Percentiles rank a stretch among this genome's conserved stretches.
Conservation (phyloP, 2,329 filamentous ascomycete species). For the Arthrobotrys conoides region DNA sequence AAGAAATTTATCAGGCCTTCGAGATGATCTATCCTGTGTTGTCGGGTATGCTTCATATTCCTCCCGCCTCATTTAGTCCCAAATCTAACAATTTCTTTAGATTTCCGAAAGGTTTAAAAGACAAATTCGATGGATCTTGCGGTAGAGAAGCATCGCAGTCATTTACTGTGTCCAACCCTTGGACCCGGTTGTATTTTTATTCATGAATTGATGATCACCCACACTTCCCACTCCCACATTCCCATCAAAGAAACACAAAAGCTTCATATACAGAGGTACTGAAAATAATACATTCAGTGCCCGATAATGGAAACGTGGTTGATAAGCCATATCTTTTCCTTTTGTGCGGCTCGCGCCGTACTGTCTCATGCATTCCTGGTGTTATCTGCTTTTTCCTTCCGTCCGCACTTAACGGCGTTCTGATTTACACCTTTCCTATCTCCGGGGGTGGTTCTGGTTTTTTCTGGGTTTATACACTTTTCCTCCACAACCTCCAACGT, state of each 20-base stretch:
- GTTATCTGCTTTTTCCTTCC: constrained; percentile 56
- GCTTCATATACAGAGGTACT: constrained; percentile 27
- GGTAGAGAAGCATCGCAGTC: constrained; percentile 38
- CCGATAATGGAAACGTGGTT: constrained; percentile 57
- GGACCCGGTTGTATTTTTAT: constrained; percentile 60
- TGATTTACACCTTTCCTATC: constrained; percentile 30
- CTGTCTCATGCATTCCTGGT: constrained; percentile 52
- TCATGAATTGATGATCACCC: constrained; percentile 59
- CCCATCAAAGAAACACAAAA: constrained; percentile 38
- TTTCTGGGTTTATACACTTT: constrained; percentile 36
- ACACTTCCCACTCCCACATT: constrained; percentile 34
- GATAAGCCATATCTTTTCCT: constrained; percentile 34
- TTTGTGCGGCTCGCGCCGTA: constrained; percentile 52
- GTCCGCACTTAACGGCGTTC: constrained; percentile 57
- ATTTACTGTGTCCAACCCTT: constrained; percentile 43
- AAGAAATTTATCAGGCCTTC: constrained; percentile 97
- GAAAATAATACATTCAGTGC: constrained; percentile 38
- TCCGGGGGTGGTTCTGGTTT: constrained; percentile 29
- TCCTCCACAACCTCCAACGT: constrained; percentile 12
- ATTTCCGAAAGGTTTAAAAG: constrained; percentile 75
- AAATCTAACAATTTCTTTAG: constrained; percentile 66
- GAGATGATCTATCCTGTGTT: constrained; percentile 98
- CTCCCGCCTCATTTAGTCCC: constrained; percentile 56
- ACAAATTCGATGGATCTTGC: constrained; percentile 26
- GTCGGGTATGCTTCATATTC: constrained; percentile 75